Base-by-base conservation (phyloP, 441 rosid species). In the Kokia cookei region DNA sequence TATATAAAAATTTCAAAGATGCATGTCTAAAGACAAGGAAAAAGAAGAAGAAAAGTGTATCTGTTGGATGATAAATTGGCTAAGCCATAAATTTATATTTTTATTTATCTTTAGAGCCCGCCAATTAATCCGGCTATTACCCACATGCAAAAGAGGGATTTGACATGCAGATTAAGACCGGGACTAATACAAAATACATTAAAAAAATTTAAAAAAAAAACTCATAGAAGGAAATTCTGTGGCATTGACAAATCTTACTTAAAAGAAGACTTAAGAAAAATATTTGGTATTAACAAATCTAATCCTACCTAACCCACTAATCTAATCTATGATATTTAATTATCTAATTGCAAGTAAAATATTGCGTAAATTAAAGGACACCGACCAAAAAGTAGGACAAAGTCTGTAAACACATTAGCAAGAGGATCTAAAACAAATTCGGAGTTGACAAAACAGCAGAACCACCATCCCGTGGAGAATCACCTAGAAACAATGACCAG, bases 231-330 rank as follows among this genome's bases (percentile, higher is more conserved):
- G 62, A 27, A 76, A 78, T 78, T 76, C 81, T 73, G 63, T 12
- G 2, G 47, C 2, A 2, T 67, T 47, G 75, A 70, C 82, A 40
- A 76, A 70, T 69, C 79, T 27, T 45, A 45, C 12, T 11, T 19
- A 4, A 27, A n/a, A 37, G 58, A 54, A 60, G 75, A 72, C 69
- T 77, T 32, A 63, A 59, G 42, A 66, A 17, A 76, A 79, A 80
- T 76, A 79, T 74, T 67, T 15, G 2, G 42, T 3, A 1, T 58
- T 57, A 77, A 68, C 82, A 35, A 77, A 71, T 65, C 78, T 24
- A 47, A 67, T 75, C 74, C 0, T 69, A 84, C 84, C 86, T 75
- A 84, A 81, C 83, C 17, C 77, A 74, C 77, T 74, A 51, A 63
- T 22, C 45, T 45, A 19, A 43, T 45, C 42, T 45, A 40, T 22